Evolutionary conservation across 257 asterid species (phyloP).

Genomic region (Schizonepeta tenuifolia): DNA sequence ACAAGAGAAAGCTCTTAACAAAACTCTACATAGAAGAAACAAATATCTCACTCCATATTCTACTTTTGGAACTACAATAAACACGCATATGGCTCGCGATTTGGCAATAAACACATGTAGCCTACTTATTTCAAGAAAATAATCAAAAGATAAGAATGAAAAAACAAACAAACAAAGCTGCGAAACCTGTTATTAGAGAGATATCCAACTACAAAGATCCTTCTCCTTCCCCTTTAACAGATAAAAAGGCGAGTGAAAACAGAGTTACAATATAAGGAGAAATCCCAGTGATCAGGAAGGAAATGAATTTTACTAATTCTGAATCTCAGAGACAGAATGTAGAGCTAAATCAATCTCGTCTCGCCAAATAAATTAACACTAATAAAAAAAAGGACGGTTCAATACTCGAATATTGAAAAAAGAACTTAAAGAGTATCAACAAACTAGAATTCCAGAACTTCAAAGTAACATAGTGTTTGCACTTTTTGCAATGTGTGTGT

Average conservation of each 20-base stretch:
- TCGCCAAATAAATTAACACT: no score
- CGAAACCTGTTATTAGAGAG: constrained; percentile 7
- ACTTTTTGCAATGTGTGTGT: not conserved
- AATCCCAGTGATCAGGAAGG: not conserved
- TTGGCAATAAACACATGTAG: not conserved
- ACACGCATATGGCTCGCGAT: not conserved
- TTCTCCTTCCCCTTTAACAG: not conserved
- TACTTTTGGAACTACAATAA: not conserved
- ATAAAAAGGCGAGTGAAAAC: not conserved
- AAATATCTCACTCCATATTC: not conserved
- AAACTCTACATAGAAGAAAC: not conserved
- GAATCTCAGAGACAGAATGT: not conserved
- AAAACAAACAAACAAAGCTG: constrained; percentile 3
- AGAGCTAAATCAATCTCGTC: not conserved
- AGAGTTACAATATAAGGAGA: not conserved
- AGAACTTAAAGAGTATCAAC: not conserved
- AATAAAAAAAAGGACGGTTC: constrained; percentile 1
- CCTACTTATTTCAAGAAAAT: not conserved
- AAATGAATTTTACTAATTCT: not conserved
- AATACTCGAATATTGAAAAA: not conserved
- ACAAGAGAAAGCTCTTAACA: not conserved
- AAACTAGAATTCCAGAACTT: not conserved
- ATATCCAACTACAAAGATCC: not conserved
- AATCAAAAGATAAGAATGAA: not conserved
- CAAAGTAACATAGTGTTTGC: not conserved